Conservation (phyloP, 1,139 yeast species). For the Meyerozyma sp. region DNA sequence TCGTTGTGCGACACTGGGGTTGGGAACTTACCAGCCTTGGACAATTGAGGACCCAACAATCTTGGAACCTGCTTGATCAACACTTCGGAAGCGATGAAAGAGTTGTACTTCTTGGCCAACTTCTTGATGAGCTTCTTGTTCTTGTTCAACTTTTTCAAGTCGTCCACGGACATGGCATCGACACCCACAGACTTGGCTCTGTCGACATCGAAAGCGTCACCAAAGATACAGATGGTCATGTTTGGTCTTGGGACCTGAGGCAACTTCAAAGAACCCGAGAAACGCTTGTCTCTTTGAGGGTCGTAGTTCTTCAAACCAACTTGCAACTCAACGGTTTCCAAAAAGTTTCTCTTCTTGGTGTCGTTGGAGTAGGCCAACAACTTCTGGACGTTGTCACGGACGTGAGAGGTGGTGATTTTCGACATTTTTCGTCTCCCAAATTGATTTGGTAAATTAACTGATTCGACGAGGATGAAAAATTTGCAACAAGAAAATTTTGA, state of each 20-base stretch:
- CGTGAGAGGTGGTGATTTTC: slow-evolving; percentile 87
- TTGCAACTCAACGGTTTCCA: slow-evolving; percentile 99
- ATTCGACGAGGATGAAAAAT: slow-evolving; percentile 47
- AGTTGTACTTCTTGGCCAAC: slow-evolving; percentile 99
- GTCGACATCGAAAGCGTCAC: slow-evolving; percentile 99
- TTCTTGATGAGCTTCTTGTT: slow-evolving; percentile 99
- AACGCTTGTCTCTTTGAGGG: slow-evolving; percentile 99
- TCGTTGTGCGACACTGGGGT: slow-evolving; percentile 99
- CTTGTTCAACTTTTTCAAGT: slow-evolving; percentile 99
- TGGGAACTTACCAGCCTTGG: slow-evolving; percentile 99
- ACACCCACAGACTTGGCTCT: slow-evolving; percentile 99
- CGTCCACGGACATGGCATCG: slow-evolving; percentile 99
- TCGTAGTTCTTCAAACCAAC: slow-evolving; percentile 99
- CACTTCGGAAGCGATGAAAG: slow-evolving; percentile 98
- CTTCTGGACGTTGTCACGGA: slow-evolving; percentile 95
- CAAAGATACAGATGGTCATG: slow-evolving; percentile 99
- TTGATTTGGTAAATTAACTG: slow-evolving; percentile 41
- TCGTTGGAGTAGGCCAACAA: slow-evolving; percentile 86
- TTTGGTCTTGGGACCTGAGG: slow-evolving; percentile 99
- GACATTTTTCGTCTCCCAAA: slow-evolving; percentile 90
- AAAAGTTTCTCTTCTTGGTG: slow-evolving; percentile 99
- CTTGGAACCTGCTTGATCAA: slow-evolving; percentile 99
- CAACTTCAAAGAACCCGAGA: slow-evolving; percentile 98
- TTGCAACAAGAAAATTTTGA: not conserved
- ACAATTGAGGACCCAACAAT: slow-evolving; percentile 99